phyloP scores from a whole-genome alignment of 176 grass and related monocot genomes.

The Carex kokanica region DNA sequence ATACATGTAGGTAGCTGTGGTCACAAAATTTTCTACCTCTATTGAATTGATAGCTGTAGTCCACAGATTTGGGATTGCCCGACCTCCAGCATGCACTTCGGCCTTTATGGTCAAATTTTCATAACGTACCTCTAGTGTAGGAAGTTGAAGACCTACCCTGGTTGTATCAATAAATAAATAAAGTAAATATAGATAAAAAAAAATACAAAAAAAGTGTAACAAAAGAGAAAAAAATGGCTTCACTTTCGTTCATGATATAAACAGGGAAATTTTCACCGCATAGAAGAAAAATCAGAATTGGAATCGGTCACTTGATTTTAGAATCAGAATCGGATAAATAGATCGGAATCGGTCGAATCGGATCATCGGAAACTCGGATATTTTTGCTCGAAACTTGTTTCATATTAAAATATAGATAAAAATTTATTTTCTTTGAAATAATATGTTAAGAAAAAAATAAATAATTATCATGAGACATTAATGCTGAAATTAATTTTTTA shows the following conservation, averaged over 20 bases:
- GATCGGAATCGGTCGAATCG: background rate
- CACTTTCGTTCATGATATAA: background rate
- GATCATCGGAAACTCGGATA: too few species aligned
- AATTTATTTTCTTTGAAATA: too few species aligned
- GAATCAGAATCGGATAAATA: too few species aligned
- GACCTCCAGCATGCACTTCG: slow-evolving; percentile 39
- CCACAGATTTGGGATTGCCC: slow-evolving; percentile 56
- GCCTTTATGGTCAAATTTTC: slow-evolving; percentile 55
- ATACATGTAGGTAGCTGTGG: background rate
- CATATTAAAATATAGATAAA: too few species aligned
- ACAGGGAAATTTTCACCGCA: background rate
- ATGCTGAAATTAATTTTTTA: too few species aligned
- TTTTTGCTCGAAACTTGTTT: too few species aligned
- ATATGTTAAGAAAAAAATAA: too few species aligned
- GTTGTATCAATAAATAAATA: background rate
- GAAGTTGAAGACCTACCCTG: slow-evolving; percentile 74
- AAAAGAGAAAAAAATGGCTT: background rate
- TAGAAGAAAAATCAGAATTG: background rate
- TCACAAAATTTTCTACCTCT: slow-evolving; percentile 35
- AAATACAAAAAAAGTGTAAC: background rate
- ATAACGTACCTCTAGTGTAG: slow-evolving; percentile 66
- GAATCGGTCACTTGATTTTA: too few species aligned
- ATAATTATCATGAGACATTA: too few species aligned
- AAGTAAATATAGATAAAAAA: background rate
- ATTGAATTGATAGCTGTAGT: slow-evolving; percentile 47